phyloP scores from a whole-genome alignment of 345 rosid genomes.

The Eucalyptus polyanthemos region DNA sequence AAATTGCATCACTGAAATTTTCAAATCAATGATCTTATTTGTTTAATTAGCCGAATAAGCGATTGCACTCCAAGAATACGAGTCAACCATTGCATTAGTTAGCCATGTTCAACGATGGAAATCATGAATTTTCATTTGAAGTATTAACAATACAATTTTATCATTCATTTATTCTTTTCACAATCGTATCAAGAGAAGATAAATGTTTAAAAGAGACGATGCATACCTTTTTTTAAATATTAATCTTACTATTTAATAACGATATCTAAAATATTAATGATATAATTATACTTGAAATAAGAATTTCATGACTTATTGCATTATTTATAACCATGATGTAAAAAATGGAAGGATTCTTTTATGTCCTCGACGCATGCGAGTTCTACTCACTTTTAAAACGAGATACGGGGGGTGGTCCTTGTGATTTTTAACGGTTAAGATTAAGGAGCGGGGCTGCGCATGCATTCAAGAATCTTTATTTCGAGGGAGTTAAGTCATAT shows the following conservation, averaged over 20 bases:
- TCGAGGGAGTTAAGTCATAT: not conserved
- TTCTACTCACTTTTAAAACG: not conserved
- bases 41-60: not conserved
- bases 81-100: not conserved
- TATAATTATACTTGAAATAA: not conserved
- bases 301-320: not conserved
- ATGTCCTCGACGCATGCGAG: not conserved
- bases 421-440: not conserved
- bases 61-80: not conserved
- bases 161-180: not conserved
- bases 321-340: not conserved
- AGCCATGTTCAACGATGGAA: not conserved
- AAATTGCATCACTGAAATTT: not conserved
- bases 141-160: accelerated
- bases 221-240: accelerated
- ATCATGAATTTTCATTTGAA: not conserved
- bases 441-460: not conserved
- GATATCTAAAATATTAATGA: not conserved
- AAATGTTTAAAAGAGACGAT: not conserved
- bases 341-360: not conserved
- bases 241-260: not conserved
- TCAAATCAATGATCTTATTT: not conserved
- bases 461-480: not conserved
- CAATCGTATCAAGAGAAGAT: accelerated
- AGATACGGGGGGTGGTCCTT: not conserved